These are phyloP conservation scores for Ganoderma meredithae DNA, from an alignment of 1,284 basidiomycete species.

Conservation along the genomic window DNA sequence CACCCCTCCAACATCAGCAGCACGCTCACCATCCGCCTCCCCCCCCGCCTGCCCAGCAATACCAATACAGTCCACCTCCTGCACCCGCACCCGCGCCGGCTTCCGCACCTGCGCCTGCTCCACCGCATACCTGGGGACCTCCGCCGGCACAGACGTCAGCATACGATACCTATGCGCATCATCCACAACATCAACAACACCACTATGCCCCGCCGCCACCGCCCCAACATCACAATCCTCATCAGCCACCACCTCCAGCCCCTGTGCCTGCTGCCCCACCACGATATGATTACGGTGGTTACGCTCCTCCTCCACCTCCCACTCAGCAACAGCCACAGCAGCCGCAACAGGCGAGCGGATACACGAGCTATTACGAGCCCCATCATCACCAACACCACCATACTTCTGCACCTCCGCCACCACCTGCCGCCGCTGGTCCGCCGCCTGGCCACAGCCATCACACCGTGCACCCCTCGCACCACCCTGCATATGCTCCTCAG, in stretches of 20 bases:
- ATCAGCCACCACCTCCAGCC: slow-evolving; percentile 21
- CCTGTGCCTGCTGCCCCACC: slow-evolving; percentile 31
- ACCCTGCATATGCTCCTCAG: slow-evolving; percentile 23
- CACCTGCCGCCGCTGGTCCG: slow-evolving; percentile 17
- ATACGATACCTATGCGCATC: slow-evolving; percentile 37
- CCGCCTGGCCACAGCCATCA: slow-evolving; percentile 26
- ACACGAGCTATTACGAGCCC: slow-evolving; percentile 28
- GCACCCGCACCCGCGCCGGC: slow-evolving; percentile 21
- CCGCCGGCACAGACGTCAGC: slow-evolving; percentile 31
- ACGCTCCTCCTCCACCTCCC: slow-evolving; percentile 26
- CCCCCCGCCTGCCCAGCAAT: slow-evolving; percentile 28
- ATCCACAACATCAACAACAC: slow-evolving; percentile 27
- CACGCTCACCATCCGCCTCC: slow-evolving; percentile 36
- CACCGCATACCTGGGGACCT: slow-evolving; percentile 27
- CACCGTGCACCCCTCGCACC: slow-evolving; percentile 24
- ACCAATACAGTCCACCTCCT: slow-evolving; percentile 23
- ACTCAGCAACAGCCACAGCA: slow-evolving; percentile 19
- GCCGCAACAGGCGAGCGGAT: slow-evolving; percentile 19
- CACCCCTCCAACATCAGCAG: slow-evolving; percentile 33
- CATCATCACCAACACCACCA: slow-evolving; percentile 28
- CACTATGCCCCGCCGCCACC: slow-evolving; percentile 23
- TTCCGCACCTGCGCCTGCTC: slow-evolving; percentile 27
- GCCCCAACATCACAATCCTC: slow-evolving; percentile 24
- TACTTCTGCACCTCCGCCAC: slow-evolving; percentile 25
- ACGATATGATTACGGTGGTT: slow-evolving; percentile 29